phyloP scores from a whole-genome alignment of 768 basidiomycete species.

The Pleurotus pulmonarius region DNA sequence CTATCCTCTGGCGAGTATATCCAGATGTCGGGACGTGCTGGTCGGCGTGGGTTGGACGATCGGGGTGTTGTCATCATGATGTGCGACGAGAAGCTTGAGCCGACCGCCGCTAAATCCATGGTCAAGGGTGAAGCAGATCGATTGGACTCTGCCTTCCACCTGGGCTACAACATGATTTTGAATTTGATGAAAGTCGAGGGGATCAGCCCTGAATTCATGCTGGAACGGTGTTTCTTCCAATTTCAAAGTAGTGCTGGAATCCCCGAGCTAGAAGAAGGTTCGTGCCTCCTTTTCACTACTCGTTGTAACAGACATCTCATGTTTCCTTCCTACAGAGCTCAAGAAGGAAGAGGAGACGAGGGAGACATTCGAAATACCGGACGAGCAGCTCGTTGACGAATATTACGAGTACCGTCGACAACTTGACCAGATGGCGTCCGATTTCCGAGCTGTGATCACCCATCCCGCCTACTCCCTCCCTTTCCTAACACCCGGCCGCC shows the following conservation, averaged over 20 bases:
- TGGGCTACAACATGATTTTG: slow-evolving; percentile 98
- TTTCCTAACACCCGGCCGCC: slow-evolving; percentile 87
- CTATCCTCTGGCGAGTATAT: slow-evolving; percentile 96
- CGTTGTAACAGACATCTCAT: not conserved
- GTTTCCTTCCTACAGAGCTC: slow-evolving; percentile 52
- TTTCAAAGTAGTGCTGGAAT: slow-evolving; percentile 95
- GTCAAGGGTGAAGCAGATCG: slow-evolving; percentile 97
- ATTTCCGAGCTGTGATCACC: slow-evolving; percentile 89
- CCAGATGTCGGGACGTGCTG: slow-evolving; percentile 98
- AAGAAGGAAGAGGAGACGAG: slow-evolving; percentile 65
- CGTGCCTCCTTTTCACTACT: slow-evolving; percentile 18
- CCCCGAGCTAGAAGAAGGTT: slow-evolving; percentile 80
- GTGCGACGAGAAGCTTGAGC: slow-evolving; percentile 98
- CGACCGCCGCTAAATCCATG: slow-evolving; percentile 89
- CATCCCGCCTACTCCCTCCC: slow-evolving; percentile 95
- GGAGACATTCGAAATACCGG: slow-evolving; percentile 66
- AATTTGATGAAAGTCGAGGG: slow-evolving; percentile 99
- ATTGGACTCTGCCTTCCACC: slow-evolving; percentile 95
- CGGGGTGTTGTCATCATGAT: slow-evolving; percentile 99
- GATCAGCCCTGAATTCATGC: slow-evolving; percentile 96
- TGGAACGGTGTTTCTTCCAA: slow-evolving; percentile 96
- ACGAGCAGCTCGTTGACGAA: slow-evolving; percentile 79
- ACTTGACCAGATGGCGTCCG: slow-evolving; percentile 81
- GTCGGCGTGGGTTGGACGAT: slow-evolving; percentile 94
- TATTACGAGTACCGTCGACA: slow-evolving; percentile 95